Base-by-base conservation (phyloP, 768 basidiomycete genomes). In the Tulasnella sp. region DNA sequence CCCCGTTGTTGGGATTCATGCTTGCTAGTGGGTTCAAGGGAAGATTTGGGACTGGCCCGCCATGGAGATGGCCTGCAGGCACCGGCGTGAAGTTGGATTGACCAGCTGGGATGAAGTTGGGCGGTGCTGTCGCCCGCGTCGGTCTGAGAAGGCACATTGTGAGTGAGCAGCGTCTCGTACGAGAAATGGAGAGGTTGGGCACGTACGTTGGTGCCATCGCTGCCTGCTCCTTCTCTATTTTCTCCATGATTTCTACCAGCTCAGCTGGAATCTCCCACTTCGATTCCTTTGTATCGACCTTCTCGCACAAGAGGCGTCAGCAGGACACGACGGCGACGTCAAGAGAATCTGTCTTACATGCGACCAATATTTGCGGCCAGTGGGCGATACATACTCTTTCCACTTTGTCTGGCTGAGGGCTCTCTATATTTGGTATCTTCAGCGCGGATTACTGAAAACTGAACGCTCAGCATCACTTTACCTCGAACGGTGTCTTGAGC, bases 181-280 rank as follows among this genome's bases (percentile, higher is more conserved):
- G n/a, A 66, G 53, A 59, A 51, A n/a, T n/a, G n/a, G n/a, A n/a
- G n/a, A n/a, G n/a, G n/a, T n/a, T n/a, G n/a, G n/a, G n/a, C n/a
- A 42, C 63, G 45, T 73, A 68, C 53, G 75, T 73, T 48, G 72
- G 72, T 49, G 70, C 65, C 22, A 68, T 73, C 11, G 68, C 66
- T 49, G 75, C 75, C 3, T 73, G 72, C 61, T 90, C 86, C 69
- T 87, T 86, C 70, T 91, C 87, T 0, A 93, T 85, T 65, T 84
- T 87, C 68, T 89, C 85, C 38, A 92, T 75, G 22, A 93, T 72
- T n/a, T 88, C 76, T 22, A 85, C 72, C 25, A 99, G 80, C 66
- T 98, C 93, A 55, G 91, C 84, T 9, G 96, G 96, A 82, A 94
- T 86, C 60, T 94, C 91, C 96, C 96, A 98, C 74, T 93, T 91